Base-by-base conservation (phyloP, 306 rosid genomes). In the Pyrus pyrifolia region DNA sequence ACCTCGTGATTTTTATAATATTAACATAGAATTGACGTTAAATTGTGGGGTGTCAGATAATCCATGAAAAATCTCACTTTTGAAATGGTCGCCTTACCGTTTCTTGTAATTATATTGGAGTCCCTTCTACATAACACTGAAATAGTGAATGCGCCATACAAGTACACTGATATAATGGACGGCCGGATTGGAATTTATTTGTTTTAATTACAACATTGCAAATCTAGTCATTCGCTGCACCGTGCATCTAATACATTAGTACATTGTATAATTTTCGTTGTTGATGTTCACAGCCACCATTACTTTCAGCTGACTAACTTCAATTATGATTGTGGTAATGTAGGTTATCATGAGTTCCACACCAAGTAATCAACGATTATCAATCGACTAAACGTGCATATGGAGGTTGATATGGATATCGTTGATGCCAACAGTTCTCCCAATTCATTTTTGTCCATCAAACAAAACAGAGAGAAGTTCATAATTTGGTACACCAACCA, bases 401-500 rank as follows among this genome's bases (percentile, higher is more conserved):
- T 49, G 55, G 55, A 49, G 45, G 55, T 49, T 6, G 55, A 49
- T 15, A 49, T 15, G 53, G 19, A 49, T 40, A 40, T 40, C 11
- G 45, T 49, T 49, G 55, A 17, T 49, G 55, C 8, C 55, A 17
- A 6, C 18, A 49, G 18, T 15, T 49, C 55, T 49, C 21, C 8
- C 55, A 49, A 7, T 6, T 35, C 40, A 7, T 35, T 40, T 40
- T 40, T 40, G 3, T 40, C 45, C 45, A 40, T 40, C 11, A 8
- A 17, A 49, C 21, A 17, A 18, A 49, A 49, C 55, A 17, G 18
- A 5, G 55, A 49, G 55, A 49, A 49, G 21, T 61, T 61, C 67
- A 61, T 27, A 22, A 60, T 63, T 30, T 61, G 62, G 77, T 68
- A 29, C 12, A 70, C 71, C 75, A 63, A 85, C 78, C 81, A 12